Evolutionary conservation across 345 rosid genomes (phyloP).

Genomic region (Bruguiera sexangula): DNA sequence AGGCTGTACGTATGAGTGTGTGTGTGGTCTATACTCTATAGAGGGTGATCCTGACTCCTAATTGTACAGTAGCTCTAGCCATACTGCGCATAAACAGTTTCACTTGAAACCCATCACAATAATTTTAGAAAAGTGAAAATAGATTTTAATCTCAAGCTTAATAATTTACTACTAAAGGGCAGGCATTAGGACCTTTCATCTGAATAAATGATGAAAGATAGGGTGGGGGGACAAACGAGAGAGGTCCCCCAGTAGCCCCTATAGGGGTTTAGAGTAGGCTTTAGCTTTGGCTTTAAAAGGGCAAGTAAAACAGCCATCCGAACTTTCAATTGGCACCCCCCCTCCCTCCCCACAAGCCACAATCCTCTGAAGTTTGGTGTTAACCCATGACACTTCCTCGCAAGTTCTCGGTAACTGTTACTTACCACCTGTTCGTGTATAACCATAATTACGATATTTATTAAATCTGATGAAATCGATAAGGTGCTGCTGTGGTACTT

Average conservation of each 20-base stretch:
- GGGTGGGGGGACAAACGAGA: background rate
- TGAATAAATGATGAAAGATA: conserved; percentile 38
- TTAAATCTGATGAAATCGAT: background rate
- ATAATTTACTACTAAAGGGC: background rate
- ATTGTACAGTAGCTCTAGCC: background rate
- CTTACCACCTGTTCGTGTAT: conserved; percentile 24
- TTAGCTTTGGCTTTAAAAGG: conserved; percentile 25
- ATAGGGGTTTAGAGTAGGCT: conserved; percentile 29
- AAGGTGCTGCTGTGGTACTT: background rate
- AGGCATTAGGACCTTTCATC: conserved; percentile 27
- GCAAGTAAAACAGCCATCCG: background rate
- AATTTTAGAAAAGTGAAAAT: background rate
- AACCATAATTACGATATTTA: conserved; percentile 5
- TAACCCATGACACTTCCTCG: conserved; percentile 40
- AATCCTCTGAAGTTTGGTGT: conserved; percentile 26
- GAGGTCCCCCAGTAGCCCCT: conserved; percentile 26
- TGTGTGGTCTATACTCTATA: conserved; percentile 4
- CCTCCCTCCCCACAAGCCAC: background rate
- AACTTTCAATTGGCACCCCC: background rate
- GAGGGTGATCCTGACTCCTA: conserved; percentile 30
- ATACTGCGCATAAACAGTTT: conserved; percentile 2
- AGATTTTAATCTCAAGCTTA: background rate
- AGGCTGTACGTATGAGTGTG: conserved; percentile 10
- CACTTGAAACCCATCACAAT: background rate
- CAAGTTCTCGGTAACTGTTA: conserved; percentile 32